Percentiles rank a stretch among this genome's conserved stretches.
Conservation (phyloP, 2,329 filamentous ascomycete genomes). For the Colletotrichum gloeosporioides region DNA sequence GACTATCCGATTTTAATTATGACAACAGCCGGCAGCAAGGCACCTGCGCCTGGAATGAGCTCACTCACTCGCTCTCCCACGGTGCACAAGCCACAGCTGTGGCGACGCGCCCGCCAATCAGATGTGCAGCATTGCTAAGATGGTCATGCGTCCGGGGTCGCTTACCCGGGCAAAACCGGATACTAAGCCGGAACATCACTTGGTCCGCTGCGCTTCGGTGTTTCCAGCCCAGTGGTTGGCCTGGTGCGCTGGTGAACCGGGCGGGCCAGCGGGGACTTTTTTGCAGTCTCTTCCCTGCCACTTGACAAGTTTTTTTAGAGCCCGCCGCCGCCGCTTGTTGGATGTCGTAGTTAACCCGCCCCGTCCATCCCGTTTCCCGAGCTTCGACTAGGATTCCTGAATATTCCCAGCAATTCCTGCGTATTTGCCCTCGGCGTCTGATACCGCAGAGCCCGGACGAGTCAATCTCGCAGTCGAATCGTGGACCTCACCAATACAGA, state of each 20-base stretch:
- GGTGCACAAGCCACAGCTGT: conserved; percentile 36
- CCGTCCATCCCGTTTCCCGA: conserved; percentile 2
- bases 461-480: background rate
- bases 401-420: background rate
- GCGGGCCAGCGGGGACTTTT: background rate
- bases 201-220: conserved; percentile 16
- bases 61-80: conserved; percentile 22
- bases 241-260: background rate
- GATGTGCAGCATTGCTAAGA: conserved; percentile 18
- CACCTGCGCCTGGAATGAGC: conserved; percentile 29
- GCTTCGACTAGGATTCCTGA: background rate
- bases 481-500: background rate
- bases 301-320: background rate
- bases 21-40: conserved; percentile 36
- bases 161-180: conserved; percentile 22
- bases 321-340: background rate
- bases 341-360: background rate
- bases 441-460: conserved; percentile 3
- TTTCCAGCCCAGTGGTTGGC: background rate
- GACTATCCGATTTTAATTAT: conserved; percentile 44
- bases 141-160: conserved; percentile 2
- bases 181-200: conserved; percentile 13
- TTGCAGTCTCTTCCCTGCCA: background rate
- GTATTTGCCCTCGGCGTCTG: background rate
- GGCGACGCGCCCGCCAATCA: conserved; percentile 42